These are phyloP conservation scores for Erucastrum elatum DNA, from an alignment of 345 rosid genomes.

Conservation along the genomic window DNA sequence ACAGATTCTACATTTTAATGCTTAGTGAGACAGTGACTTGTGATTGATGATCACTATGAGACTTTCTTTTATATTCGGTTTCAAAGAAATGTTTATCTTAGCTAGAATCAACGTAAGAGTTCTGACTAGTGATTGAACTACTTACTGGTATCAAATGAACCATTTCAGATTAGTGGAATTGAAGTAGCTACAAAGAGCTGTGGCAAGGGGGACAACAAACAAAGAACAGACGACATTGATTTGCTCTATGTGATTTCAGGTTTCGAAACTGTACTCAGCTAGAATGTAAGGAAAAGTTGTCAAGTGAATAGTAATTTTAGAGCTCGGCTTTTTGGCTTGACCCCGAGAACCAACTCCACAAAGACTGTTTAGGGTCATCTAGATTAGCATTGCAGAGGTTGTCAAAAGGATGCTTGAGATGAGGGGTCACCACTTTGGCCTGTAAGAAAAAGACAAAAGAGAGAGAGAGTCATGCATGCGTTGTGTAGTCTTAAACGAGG, in stretches of 20 bases:
- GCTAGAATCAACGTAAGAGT: too few species aligned
- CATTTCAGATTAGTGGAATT: not conserved
- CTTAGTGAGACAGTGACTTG: conserved; percentile 33
- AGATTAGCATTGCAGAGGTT: conserved; percentile 55
- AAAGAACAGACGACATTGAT: conserved; percentile 12
- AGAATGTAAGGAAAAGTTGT: conserved; percentile 2
- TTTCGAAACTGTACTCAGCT: conserved; percentile 4
- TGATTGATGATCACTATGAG: conserved; percentile 29
- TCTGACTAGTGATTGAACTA: too few species aligned
- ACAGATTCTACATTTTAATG: conserved; percentile 6
- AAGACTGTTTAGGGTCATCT: conserved; percentile 38
- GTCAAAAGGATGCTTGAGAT: conserved; percentile 69
- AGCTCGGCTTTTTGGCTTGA: conserved; percentile 39
- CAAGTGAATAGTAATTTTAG: conserved; percentile 5
- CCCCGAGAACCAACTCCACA: conserved; percentile 54
- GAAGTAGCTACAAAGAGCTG: conserved; percentile 10
- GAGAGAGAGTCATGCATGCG: not conserved
- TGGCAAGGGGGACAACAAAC: not conserved
- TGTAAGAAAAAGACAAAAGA: conserved; percentile 24
- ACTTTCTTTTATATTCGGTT: conserved; percentile 17
- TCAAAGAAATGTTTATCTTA: not conserved
- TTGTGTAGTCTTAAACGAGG: not conserved
- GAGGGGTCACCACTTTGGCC: conserved; percentile 74
- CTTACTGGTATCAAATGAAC: not conserved
- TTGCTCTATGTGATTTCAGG: conserved; percentile 2